Evolutionary conservation across 768 basidiomycete species (phyloP), one percentile per base, ranked within the genome.

Genomic region (Daedaleopsis nitida): DNA sequence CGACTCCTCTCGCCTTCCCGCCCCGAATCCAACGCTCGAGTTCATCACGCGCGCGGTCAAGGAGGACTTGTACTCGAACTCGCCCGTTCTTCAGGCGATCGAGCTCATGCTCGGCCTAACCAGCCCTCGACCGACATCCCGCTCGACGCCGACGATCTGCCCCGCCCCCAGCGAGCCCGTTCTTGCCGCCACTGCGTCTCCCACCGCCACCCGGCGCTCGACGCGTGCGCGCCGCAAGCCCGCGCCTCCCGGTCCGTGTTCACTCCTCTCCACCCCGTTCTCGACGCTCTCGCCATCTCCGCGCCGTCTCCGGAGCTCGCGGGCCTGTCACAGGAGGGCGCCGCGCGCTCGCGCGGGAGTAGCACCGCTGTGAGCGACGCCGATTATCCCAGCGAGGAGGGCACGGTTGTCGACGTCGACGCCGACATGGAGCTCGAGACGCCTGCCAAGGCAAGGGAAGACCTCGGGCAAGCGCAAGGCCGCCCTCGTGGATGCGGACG

Each of bases 281-380:
- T 52, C 62, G 8, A 44, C 53, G 11, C 38, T 52, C 24, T 48
- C 42, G 21, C 55, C 62, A 4, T 48, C 62, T 14, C 54, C 16
- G n/a, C 23, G 39, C 23, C 47, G 27, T 55, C 62, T 7, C 52
- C 57, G 39, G 16, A 55, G 52, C 27, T 32, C 27, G n/a, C n/a
- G n/a, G n/a, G n/a, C n/a, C n/a, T n/a, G n/a, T 32, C 7, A 7
- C 27, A n/a, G 23, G 44, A 44, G 43, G 14, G 19, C 17, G 23
- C 47, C 13, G 4, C 23, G 19, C 52, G 50, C 12, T 64, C 62
- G 44, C 59, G 62, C 37, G 62, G 62, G 24, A 64, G 62, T 49
- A 64, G 62, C 58, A 64, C 62, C 24, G 62, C 62, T 6, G 62
- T 64, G 27, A 64, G 62, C 62, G 62, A 64, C 35, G 49, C 52